Evolutionary conservation across 345 rosid species (phyloP).

Genomic region (Eucalyptus guilfoylei): DNA sequence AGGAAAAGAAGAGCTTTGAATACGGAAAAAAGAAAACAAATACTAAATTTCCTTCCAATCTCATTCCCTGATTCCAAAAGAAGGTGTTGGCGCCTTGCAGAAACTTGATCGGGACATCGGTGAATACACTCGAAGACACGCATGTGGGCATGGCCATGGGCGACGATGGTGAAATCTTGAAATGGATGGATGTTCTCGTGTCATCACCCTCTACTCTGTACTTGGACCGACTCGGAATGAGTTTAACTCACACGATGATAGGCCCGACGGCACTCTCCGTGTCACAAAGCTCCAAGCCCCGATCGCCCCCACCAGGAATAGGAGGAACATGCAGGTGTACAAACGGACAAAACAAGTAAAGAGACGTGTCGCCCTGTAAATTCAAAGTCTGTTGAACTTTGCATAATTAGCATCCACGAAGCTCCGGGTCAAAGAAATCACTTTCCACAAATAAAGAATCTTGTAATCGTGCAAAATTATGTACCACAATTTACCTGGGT

Average conservation of each 20-base stretch:
- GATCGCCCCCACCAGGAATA: neutral
- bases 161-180: neutral
- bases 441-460: neutral
- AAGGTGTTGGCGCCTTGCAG: neutral
- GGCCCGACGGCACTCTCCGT: neutral
- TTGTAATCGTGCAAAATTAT: neutral
- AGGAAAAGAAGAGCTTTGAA: neutral
- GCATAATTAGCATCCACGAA: neutral
- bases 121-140: neutral
- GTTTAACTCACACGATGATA: neutral
- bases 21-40: neutral
- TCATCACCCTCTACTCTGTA: neutral
- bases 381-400: neutral
- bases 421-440: neutral
- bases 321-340: neutral
- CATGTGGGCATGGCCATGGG: neutral
- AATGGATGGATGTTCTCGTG: neutral
- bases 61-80: neutral
- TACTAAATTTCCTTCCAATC: neutral
- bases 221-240: neutral
- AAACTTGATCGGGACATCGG: neutral
- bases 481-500: neutral
- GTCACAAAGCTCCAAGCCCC: neutral
- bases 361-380: neutral
- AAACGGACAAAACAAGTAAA: neutral